Percentiles rank a stretch among this genome's conserved stretches.
phyloP scores from a whole-genome alignment of 805 yeast genomes.

The Ogataea populi-albae region DNA sequence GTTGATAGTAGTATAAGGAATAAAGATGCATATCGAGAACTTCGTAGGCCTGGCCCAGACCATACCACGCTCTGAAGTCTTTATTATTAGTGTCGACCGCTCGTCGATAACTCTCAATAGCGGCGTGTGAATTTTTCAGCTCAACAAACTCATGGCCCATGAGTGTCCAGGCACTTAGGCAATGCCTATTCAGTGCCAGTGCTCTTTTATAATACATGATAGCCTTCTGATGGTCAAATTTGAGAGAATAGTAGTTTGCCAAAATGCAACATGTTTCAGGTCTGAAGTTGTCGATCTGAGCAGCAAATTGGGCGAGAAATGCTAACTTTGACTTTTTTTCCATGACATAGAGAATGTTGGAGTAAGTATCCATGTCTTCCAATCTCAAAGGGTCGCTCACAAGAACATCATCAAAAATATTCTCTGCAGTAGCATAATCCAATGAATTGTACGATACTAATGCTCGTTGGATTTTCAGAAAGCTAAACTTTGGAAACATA shows the following conservation, averaged over 20 bases:
- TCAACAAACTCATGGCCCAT: slow-evolving; percentile 99
- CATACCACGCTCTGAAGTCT: slow-evolving; percentile 98
- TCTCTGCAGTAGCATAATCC: slow-evolving; percentile 79
- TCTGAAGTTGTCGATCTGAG: slow-evolving; percentile 77
- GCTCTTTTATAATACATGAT: slow-evolving; percentile 92
- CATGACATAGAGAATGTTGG: slow-evolving; percentile 93
- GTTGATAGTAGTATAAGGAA: slow-evolving; percentile 87
- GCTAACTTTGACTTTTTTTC: slow-evolving; percentile 83
- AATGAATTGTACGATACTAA: slow-evolving; percentile 77
- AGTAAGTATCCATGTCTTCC: slow-evolving; percentile 89
- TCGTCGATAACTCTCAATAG: slow-evolving; percentile 89
- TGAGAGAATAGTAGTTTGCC: slow-evolving; percentile 89
- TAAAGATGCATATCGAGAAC: slow-evolving; percentile 92
- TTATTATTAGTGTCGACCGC: slow-evolving; percentile 88
- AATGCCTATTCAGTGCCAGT: slow-evolving; percentile 69
- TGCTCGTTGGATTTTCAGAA: slow-evolving; percentile 78
- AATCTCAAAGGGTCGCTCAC: slow-evolving; percentile 76
- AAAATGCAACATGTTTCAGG: slow-evolving; percentile 94
- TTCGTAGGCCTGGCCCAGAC: slow-evolving; percentile 96
- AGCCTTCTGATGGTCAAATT: slow-evolving; percentile 93
- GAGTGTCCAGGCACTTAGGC: slow-evolving; percentile 92
- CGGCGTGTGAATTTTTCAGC: slow-evolving; percentile 93
- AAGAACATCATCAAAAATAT: slow-evolving; percentile 71
- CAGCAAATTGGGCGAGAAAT: slow-evolving; percentile 80
- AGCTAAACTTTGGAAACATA: slow-evolving; percentile 70